Evolutionary conservation across 2,329 filamentous ascomycete genomes (phyloP), one percentile per base, ranked within the genome.

Genomic region (Hypoxylon sp.): DNA sequence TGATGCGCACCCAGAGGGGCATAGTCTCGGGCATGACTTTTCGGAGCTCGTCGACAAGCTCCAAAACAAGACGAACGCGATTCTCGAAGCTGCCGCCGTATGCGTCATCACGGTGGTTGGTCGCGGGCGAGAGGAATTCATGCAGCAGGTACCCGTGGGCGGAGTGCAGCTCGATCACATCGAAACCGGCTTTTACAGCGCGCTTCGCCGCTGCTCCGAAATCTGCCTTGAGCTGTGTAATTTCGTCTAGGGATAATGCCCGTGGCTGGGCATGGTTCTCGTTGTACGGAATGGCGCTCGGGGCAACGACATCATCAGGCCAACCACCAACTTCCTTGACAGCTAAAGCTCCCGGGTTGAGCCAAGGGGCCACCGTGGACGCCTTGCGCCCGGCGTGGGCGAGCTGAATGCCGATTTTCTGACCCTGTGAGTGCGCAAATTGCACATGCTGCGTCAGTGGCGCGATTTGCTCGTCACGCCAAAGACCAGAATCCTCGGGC

Each of bases 141-240:
- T 90, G 88, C 0, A 95, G 81, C 0, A 96, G 85, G 76, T 94
- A 96, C 0, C 93, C 92, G 74, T 96, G 93, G 0, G 92, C 93
- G 72, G 86, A 87, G 81, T 96, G 93, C 55, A 97, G 88, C 78
- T 90, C 90, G 14, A 92, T 84, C 3, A 88, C 87, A 73, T 92
- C 90, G 70, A 89, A 87, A 0, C 87, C 87, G 3, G 85, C 87
- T 70, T 74, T 55, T 6, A 83, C 77, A 10, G 80, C 77, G 17
- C 78, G 75, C 61, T 72, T 72, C 5, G 80, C 78, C 17, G 78
- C 77, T 3, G 79, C 76, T 17, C 69, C 73, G 57, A 80, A 83
- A n/a, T 75, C 81, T 1, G 69, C 31, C 48, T 81, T 77, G 2
- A 81, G 63, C 53, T 78, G 74, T 37, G 71, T 35, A 24, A 84